These are phyloP conservation scores for Bolboschoenoplectus hybrid DNA, from an alignment of 202 grass and related monocot genomes.

Conservation along the genomic window DNA sequence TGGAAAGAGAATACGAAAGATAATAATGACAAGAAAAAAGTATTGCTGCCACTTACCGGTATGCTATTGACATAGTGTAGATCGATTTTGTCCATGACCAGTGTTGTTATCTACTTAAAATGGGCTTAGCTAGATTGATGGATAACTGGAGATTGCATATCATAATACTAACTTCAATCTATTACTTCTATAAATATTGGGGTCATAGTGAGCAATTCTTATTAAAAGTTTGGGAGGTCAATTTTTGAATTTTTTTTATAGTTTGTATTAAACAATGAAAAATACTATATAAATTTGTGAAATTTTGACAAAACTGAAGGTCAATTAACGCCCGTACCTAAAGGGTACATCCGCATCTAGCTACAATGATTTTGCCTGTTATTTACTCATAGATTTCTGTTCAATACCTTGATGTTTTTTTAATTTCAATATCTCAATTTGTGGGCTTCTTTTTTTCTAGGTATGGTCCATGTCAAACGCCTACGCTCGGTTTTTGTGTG, in stretches of 20 bases:
- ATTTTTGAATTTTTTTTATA: background rate
- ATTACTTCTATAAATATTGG: background rate
- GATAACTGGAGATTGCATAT: background rate
- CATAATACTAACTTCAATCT: background rate
- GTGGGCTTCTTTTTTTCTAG: conserved; percentile 50
- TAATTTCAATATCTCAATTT: conserved; percentile 15
- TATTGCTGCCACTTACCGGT: background rate
- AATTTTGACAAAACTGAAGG: background rate
- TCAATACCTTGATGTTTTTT: conserved; percentile 24
- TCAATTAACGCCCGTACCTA: background rate
- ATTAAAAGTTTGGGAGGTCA: background rate
- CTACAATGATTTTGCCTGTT: background rate
- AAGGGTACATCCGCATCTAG: background rate
- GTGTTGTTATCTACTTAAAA: background rate
- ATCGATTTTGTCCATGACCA: background rate
- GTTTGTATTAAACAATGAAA: background rate
- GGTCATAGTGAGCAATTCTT: background rate
- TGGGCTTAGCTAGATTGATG: conserved; percentile 21
- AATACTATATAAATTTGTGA: background rate
- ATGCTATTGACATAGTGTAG: background rate
- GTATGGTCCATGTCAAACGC: conserved; percentile 97
- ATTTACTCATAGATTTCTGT: background rate
- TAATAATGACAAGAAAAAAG: background rate
- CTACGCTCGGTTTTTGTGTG: conserved; percentile 95
- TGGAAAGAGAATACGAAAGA: conserved; percentile 2